Conservation (phyloP, 208 protist species). For the Crithidia expoeki region DNA sequence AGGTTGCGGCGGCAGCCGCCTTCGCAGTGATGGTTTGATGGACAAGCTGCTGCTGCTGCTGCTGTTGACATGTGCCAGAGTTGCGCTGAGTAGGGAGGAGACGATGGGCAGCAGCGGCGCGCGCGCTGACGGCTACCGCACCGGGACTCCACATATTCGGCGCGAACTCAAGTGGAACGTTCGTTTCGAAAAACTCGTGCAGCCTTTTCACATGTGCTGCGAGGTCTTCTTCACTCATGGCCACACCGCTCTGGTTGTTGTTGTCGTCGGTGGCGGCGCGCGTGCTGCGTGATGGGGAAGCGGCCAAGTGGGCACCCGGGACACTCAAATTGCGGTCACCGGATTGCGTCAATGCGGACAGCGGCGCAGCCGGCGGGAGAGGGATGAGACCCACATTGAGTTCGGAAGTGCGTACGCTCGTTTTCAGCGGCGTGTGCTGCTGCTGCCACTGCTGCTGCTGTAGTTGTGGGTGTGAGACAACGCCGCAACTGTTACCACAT, state of each 20-base stretch:
- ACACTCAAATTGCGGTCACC: neutral
- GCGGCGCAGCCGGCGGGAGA: neutral
- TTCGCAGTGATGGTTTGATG: neutral
- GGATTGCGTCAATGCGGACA: neutral
- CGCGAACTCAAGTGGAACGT: constrained; percentile 19
- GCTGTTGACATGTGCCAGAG: neutral
- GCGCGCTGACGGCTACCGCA: neutral
- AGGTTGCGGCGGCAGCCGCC: neutral
- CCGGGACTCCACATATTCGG: constrained; percentile 2
- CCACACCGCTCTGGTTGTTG: neutral
- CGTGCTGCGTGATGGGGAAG: neutral
- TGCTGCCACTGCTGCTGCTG: constrained; percentile 2
- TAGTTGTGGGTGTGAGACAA: too few species aligned
- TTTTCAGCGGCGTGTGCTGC: neutral
- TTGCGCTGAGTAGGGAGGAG: neutral
- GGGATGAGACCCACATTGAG: neutral
- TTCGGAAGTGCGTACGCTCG: neutral
- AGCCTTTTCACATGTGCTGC: neutral
- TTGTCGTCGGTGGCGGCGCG: neutral
- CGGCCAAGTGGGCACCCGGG: neutral
- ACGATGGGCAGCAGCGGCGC: neutral
- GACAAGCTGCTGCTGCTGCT: neutral
- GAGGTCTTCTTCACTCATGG: neutral
- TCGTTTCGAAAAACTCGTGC: constrained; percentile 22
- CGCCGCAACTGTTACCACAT: too few species aligned